phyloP scores from a whole-genome alignment of 305 asterid genomes.

The Petunia hybrid region DNA sequence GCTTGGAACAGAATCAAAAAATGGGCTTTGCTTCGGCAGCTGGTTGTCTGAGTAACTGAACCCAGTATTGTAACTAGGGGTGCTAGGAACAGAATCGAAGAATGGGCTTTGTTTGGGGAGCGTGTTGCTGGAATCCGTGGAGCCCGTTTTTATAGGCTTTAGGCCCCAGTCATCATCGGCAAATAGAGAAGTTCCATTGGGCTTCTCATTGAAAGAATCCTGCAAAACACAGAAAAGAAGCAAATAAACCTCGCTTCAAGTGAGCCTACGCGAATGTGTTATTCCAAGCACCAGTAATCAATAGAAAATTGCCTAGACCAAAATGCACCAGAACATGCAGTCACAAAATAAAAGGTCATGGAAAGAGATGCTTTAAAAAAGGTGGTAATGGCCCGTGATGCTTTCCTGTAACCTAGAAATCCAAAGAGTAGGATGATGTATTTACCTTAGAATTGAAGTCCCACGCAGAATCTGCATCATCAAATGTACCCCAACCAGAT shows the following conservation, averaged over 20 bases:
- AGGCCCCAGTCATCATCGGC: conserved; percentile 34
- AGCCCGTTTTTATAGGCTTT: conserved; percentile 34
- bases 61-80: conserved; percentile 64
- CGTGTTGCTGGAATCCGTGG: background rate
- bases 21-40: conserved; percentile 61
- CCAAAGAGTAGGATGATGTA: background rate
- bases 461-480: conserved; percentile 73
- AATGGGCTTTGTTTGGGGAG: conserved; percentile 26
- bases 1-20: conserved; percentile 86
- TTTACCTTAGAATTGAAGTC: conserved; percentile 52
- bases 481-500: conserved; percentile 82
- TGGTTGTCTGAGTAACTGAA: conserved; percentile 43
- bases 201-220: conserved; percentile 55
- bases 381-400: background rate
- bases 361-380: background rate
- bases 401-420: conserved; percentile 6
- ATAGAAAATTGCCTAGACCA: background rate
- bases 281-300: background rate
- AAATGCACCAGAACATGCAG: conserved; percentile 13
- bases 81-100: conserved; percentile 21
- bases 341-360: background rate
- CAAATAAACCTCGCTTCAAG: background rate
- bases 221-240: conserved; percentile 35
- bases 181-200: conserved; percentile 28
- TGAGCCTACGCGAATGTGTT: background rate